Percentiles rank a stretch among this genome's conserved stretches.
These are phyloP conservation scores for Allium cepa DNA, from an alignment of 106 monocot genomes.

Conservation along the genomic window DNA sequence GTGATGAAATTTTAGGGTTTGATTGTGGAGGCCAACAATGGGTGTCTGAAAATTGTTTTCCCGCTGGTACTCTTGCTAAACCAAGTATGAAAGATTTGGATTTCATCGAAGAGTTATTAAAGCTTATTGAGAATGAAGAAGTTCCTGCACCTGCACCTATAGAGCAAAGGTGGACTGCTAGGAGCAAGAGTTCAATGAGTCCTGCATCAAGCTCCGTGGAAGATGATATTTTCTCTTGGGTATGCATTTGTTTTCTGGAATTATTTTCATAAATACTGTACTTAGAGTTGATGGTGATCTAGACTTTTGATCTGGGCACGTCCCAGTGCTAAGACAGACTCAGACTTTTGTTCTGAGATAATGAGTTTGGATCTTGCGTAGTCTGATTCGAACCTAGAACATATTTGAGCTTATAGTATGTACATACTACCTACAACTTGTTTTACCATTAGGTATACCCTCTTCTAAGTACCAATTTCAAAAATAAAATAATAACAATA, in stretches of 20 bases:
- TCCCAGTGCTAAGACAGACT: too few relatives aligned
- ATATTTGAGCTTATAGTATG: too few relatives aligned
- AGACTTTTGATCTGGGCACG: too few relatives aligned
- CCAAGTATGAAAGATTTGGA: conserved; percentile 88
- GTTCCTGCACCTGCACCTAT: conserved; percentile 95
- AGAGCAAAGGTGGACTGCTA: conserved; percentile 92
- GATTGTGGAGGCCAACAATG: conserved; percentile 94
- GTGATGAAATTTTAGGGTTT: conserved; percentile 88
- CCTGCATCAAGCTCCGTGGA: conserved; percentile 67
- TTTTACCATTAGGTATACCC: too few relatives aligned
- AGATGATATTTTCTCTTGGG: conserved; percentile 97
- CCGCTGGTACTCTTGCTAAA: conserved; percentile 64
- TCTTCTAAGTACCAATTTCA: too few relatives aligned
- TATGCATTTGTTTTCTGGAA: conserved; percentile 14
- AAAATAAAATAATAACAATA: too few relatives aligned
- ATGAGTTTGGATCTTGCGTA: too few relatives aligned
- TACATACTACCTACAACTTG: too few relatives aligned
- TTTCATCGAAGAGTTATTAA: conserved; percentile 67
- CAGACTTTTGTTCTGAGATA: too few relatives aligned
- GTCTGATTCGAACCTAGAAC: too few relatives aligned
- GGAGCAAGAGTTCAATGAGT: conserved; percentile 80
- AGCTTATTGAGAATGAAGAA: conserved; percentile 66
- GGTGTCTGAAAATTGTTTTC: conserved; percentile 90
- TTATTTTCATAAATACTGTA: too few relatives aligned
- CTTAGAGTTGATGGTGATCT: too few relatives aligned